A percentile compares a stretch with the other conserved stretches of the same genome.
Conservation (phyloP, 2,329 filamentous ascomycete genomes). For the Penicillium rolfsii region DNA sequence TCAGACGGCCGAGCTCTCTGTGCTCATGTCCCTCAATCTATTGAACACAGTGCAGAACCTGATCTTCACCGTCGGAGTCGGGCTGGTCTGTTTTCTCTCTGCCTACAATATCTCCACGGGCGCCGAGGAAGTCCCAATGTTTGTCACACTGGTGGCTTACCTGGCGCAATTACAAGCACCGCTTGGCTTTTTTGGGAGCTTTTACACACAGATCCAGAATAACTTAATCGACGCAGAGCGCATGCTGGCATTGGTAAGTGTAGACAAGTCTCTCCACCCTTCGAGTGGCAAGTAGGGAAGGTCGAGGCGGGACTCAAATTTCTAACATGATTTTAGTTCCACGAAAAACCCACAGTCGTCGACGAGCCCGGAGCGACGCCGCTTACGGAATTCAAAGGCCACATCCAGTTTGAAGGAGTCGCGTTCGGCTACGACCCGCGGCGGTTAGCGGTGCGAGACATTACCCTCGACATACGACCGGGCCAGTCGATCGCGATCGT, state of each 20-base stretch:
- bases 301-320: neutral
- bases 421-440: constrained; percentile 56
- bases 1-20: neutral
- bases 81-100: neutral
- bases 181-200: constrained; percentile 54
- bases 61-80: neutral
- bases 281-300: too few relatives aligned
- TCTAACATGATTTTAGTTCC: neutral
- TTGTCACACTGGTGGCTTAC: constrained; percentile 65
- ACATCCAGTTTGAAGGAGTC: constrained; percentile 55
- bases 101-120: neutral
- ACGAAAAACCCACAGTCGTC: constrained; percentile 44
- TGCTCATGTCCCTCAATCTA: neutral
- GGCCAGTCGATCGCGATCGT: constrained; percentile 60
- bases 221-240: constrained; percentile 65
- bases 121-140: constrained; percentile 16
- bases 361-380: constrained; percentile 40
- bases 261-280: constrained; percentile 36
- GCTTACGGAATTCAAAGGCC: constrained; percentile 47
- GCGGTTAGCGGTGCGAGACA: constrained; percentile 50
- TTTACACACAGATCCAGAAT: constrained; percentile 42
- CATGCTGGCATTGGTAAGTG: constrained; percentile 48
- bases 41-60: neutral
- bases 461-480: constrained; percentile 50
- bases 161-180: constrained; percentile 53